Evolutionary conservation across 768 basidiomycete species (phyloP), one percentile per base, ranked within the genome.

Genomic region (Tricholomella constricta): DNA sequence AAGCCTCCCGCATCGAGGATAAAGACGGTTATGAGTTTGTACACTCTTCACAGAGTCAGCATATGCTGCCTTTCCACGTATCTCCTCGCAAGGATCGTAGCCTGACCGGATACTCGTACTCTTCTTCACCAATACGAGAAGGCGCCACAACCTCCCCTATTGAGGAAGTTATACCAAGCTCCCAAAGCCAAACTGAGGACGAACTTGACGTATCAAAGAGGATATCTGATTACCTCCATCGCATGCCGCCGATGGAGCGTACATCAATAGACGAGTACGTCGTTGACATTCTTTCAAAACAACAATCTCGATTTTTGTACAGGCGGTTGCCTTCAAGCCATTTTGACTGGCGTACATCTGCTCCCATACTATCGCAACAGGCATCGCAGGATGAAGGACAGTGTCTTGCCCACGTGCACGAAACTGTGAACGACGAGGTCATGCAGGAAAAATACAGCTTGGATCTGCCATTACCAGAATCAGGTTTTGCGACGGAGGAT

Each of bases 101-200:
- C 41, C 49, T 31, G 34, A 6, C 23, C 46, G 12, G 15, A 15
- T 45, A 34, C 29, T 7, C 14, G 35, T 51, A 51, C 9, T 46
- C 40, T 6, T 50, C 36, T 32, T 23, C 27, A 23, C 55, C 61
- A 32, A 23, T 45, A 22, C 22, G 55, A n/a, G 48, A 53, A 32
- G 45, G 45, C 25, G 45, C 17, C 10, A 31, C 26, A 3, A 45
- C 22, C 9, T 47, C 17, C 50, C 51, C 48, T 34, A 27, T 17
- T 12, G 62, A 63, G 12, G 72, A 74, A 44, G 45, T 67, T 8
- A 64, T 79, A n/a, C 75, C 73, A 14, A 80, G 75, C 51, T 80
- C 78, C 27, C 79, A 79, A 54, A 75, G 69, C 51, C 73, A 77
- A 41, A 56, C 54, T 44, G 78, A 80, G 54, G 55, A 56, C n/a